Evolutionary conservation across 2,329 filamentous ascomycete genomes (phyloP).

Genomic region (Arthrinium puccinioides): DNA sequence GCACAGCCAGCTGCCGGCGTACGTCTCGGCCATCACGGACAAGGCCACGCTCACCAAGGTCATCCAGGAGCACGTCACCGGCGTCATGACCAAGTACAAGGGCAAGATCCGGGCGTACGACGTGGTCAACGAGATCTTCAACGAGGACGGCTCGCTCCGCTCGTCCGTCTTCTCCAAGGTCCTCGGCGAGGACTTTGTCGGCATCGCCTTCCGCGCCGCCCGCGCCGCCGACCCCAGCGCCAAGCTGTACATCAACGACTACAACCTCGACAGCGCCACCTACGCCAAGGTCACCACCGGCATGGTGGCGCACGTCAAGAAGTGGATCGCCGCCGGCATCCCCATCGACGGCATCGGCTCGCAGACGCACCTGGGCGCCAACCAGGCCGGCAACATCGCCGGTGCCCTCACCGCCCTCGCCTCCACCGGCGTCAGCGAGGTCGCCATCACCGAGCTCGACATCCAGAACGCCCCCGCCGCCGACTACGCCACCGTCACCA

Average conservation of each 20-base stretch:
- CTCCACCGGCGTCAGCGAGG: constrained; percentile 33
- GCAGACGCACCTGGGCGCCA: constrained; percentile 40
- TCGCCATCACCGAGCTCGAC: constrained; percentile 52
- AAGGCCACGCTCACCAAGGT: constrained; percentile 41
- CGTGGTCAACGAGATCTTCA: constrained; percentile 59
- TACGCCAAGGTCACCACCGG: constrained; percentile 48
- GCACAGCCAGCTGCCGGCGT: constrained; percentile 52
- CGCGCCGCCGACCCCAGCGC: constrained; percentile 57
- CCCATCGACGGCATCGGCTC: constrained; percentile 55
- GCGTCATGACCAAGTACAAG: constrained; percentile 51
- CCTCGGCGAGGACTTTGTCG: constrained; percentile 62
- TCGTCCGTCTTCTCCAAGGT: constrained; percentile 58
- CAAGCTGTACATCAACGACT: constrained; percentile 72
- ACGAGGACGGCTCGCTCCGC: constrained; percentile 53
- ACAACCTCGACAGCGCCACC: constrained; percentile 55
- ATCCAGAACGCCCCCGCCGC: constrained; percentile 46
- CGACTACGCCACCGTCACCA: constrained; percentile 34
- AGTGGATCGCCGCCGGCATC: constrained; percentile 53
- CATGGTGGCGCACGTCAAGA: constrained; percentile 50
- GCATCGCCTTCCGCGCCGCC: constrained; percentile 63
- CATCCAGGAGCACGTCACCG: constrained; percentile 53
- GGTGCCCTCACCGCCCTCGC: constrained; percentile 40
- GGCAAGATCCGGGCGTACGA: constrained; percentile 48
- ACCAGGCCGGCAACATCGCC: constrained; percentile 29
- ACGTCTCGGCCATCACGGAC: constrained; percentile 41